Percentiles rank a stretch among this genome's conserved stretches.
Evolutionary conservation across 352 stramenopile genomes (phyloP).

Genomic region (Pythium volutum): DNA sequence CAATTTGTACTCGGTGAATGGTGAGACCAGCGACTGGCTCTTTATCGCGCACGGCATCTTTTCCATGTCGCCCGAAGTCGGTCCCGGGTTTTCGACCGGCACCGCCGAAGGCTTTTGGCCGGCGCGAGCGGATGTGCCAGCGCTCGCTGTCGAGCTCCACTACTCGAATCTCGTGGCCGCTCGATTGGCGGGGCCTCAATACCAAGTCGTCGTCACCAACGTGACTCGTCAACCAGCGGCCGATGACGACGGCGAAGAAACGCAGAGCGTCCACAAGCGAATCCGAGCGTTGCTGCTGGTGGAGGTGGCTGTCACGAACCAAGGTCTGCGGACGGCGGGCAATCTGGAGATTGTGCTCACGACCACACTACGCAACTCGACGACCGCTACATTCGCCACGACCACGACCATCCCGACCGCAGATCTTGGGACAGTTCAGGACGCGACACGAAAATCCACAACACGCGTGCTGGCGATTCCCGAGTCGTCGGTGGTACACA

Average conservation of each 20-base stretch:
- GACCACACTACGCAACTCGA: not conserved
- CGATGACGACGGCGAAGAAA: constrained; percentile 1
- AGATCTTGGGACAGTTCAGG: constrained; percentile 6
- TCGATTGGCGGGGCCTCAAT: constrained; percentile 49
- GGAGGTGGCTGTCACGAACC: constrained; percentile 16
- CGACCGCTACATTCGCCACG: constrained; percentile 2
- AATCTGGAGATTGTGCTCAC: constrained; percentile 24
- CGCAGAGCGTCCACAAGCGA: not conserved
- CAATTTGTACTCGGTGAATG: constrained; percentile 86
- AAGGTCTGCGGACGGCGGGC: constrained; percentile 9
- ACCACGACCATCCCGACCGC: not conserved
- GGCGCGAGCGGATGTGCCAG: constrained; percentile 40
- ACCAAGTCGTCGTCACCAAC: constrained; percentile 40
- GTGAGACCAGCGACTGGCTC: constrained; percentile 88
- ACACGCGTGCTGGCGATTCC: constrained; percentile 17
- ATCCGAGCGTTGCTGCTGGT: constrained; percentile 10
- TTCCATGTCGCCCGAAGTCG: constrained; percentile 82
- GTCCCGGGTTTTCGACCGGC: constrained; percentile 47
- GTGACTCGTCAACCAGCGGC: constrained; percentile 3
- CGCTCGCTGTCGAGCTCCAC: constrained; percentile 60
- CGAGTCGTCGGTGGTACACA: constrained; percentile 14
- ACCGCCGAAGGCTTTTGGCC: constrained; percentile 68
- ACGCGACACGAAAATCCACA: not conserved
- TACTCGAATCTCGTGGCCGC: constrained; percentile 71
- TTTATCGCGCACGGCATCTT: constrained; percentile 78